Base-by-base conservation (phyloP, 2,329 filamentous ascomycete genomes). In the Macrophomina pseudophaseolina region DNA sequence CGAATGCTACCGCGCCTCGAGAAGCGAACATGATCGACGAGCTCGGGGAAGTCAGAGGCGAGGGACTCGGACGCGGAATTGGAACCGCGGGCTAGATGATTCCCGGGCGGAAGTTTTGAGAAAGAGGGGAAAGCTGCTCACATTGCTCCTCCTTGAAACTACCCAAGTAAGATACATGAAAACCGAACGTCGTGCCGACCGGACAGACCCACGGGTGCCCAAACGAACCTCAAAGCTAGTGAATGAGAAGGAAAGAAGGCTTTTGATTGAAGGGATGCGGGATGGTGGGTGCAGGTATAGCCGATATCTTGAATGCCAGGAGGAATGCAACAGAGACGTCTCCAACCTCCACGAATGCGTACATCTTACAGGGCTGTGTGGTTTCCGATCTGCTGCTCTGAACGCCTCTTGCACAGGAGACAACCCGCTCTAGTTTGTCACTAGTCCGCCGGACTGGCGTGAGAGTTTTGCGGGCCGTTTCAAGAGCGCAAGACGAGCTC, bases 121-220 rank as follows among this genome's bases (percentile, higher is more conserved):
- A 32, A 63, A 53, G 49, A 64, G 35, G 49, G 38, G 35, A 44
- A 64, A 42, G 49, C 33, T 52, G 23, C 48, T 64, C 48, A 35
- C 49, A 64, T 52, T 52, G 23, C 48, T 53, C 60, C 48, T 64
- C 60, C 58, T 28, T 53, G 48, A 64, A 64, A 64, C 60, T 64
- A 64, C 48, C 48, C 46, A 53, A 64, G 60, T 64, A 64, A 64
- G 60, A 64, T 64, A 53, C 49, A 64, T 52, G 58, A 62, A 62
- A 49, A 64, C 48, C 35, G 46, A 52, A 64, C 16, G 48, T 64
- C 60, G 60, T 53, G 44, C 60, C 60, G 48, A 42, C 49, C 40
- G n/a, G 30, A 62, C n/a, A 38, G 60, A 64, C 60, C 60, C 35
- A 52, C 28, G 60, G 33, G 32, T 42, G 48, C 35, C 60, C 60